Evolutionary conservation across 495 filamentous ascomycete species (phyloP), one percentile per base, ranked within the genome.

Genomic region (Talaromyces liani): DNA sequence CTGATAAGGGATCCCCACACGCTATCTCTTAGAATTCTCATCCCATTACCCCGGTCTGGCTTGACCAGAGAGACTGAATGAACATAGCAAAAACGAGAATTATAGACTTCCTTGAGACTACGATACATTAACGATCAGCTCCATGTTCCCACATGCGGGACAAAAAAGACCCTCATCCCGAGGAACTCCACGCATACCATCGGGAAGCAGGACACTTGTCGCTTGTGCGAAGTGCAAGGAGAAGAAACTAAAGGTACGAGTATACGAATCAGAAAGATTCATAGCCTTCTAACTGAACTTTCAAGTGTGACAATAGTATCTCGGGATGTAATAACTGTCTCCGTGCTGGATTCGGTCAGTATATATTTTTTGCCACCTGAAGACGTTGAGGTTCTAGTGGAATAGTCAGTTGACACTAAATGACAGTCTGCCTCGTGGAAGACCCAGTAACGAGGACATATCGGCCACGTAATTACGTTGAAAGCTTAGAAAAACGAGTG

Each of bases 401-500:
- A 34, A 6, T 53, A n/a, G 0, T 24, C 49, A 16, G 18, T 53
- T 53, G 16, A 53, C 49, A 53, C 3, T 53, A 1, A 53, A 53
- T 25, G 12, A 53, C 49, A 53, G 49, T 53, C 49, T 53, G 49
- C 49, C 49, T 69, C 27, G 62, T 69, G n/a, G 67, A 69, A 55
- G 67, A 69, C 29, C 67, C 67, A 3, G 31, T 45, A 34, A 66
- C 65, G 10, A 65, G 29, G 53, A 29, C 6, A 53, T 62, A 63
- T 10, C 58, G 29, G 39, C 67, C 67, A 34, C 67, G 65, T 18
- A 61, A 66, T 34, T 66, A 69, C 16, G 18, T 66, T 3, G 41
- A 66, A 61, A 49, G 47, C 6, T 41, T 69, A 22, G 67, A 69
- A 47, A 27, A 41, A 20, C 67, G 67, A 7, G 51, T 69, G 14